phyloP scores from a whole-genome alignment of 441 rosid genomes.

The Adansonia rubrostipa region DNA sequence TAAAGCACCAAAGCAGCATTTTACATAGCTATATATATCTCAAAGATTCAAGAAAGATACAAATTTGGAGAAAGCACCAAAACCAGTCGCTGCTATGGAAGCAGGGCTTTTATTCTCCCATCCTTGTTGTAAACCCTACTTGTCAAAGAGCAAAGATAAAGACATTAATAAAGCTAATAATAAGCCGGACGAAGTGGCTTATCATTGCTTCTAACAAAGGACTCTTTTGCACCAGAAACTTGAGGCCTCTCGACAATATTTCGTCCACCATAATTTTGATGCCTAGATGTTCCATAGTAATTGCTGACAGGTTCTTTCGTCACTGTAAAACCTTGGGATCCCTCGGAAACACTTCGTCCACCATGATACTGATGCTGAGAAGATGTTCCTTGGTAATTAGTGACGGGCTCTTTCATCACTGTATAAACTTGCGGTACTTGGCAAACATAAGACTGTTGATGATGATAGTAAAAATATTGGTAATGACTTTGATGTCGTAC shows the following conservation, averaged over 20 bases:
- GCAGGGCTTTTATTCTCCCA: neutral
- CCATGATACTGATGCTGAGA: constrained; percentile 5
- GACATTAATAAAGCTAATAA: neutral
- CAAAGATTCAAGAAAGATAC: neutral
- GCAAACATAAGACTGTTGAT: neutral
- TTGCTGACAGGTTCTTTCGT: neutral
- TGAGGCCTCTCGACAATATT: neutral
- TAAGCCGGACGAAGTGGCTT: constrained; percentile 12
- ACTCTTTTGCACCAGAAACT: constrained; percentile 4
- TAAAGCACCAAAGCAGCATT: neutral
- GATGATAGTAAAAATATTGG: neutral
- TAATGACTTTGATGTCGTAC: too few relatives aligned
- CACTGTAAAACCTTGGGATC: neutral
- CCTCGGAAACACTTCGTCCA: neutral
- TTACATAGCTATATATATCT: neutral
- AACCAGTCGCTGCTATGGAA: neutral
- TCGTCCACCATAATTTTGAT: neutral
- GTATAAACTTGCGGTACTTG: constrained; percentile 16
- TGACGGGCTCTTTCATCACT: neutral
- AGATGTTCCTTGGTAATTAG: neutral
- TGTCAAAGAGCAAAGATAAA: too few relatives aligned
- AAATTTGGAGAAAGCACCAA: neutral
- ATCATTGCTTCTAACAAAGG: neutral
- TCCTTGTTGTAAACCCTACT: neutral
- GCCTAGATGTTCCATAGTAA: constrained; percentile 1